These are phyloP conservation scores for Nidularia sp. DNA, from an alignment of 768 basidiomycete species.

Conservation along the genomic window DNA sequence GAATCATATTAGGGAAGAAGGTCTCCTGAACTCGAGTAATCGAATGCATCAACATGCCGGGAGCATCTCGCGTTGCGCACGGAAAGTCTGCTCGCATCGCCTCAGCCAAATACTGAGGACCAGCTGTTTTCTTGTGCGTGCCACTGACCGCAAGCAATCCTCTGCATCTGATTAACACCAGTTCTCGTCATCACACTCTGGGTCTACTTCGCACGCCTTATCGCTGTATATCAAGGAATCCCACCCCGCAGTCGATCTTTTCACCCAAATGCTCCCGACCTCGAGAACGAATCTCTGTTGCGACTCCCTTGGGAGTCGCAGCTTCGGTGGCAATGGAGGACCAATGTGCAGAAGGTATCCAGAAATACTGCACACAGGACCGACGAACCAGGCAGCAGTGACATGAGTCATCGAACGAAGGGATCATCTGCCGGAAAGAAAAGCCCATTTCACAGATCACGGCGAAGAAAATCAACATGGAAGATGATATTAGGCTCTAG, in stretches of 20 bases:
- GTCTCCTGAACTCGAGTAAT: conserved; percentile 1
- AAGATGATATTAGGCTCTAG: conserved; percentile 1
- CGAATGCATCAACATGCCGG: background rate
- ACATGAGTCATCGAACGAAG: conserved; percentile 8
- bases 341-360: conserved; percentile 15
- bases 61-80: conserved; percentile 19
- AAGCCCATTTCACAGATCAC: conserved; percentile 7
- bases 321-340: conserved; percentile 24
- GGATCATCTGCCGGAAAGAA: background rate
- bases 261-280: conserved; percentile 19
- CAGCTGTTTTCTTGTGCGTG: conserved; percentile 26
- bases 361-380: background rate
- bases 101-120: conserved; percentile 11
- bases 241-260: conserved; percentile 7
- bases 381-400: background rate
- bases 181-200: conserved; percentile 15
- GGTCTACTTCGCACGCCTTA: conserved; percentile 6
- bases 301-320: conserved; percentile 37
- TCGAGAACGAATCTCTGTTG: conserved; percentile 61
- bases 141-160: conserved; percentile 19
- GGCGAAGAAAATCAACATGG: background rate
- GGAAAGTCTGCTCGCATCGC: conserved; percentile 25
- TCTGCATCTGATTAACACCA: conserved; percentile 11
- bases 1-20: conserved; percentile 4
- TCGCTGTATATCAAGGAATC: conserved; percentile 1